Percentiles rank a stretch among this genome's conserved stretches.
phyloP scores from a whole-genome alignment of 306 rosid genomes.

The Myrica gale region DNA sequence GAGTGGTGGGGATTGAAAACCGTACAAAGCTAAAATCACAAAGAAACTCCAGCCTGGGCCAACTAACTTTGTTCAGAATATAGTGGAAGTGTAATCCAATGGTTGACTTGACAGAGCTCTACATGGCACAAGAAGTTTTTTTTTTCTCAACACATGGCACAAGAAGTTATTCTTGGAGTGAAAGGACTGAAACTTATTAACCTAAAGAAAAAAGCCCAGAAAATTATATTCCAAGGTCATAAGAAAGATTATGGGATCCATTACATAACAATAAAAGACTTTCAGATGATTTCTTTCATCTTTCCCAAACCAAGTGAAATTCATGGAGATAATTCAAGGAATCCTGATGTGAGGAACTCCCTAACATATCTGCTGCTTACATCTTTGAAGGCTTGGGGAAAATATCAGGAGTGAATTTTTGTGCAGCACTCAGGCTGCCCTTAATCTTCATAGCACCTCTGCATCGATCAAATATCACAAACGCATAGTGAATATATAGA shows the following conservation, averaged over 20 bases:
- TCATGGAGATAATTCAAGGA: constrained; percentile 11
- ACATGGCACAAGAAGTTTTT: not conserved
- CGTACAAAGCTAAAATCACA: no score
- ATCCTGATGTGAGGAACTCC: constrained; percentile 15
- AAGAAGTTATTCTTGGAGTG: not conserved
- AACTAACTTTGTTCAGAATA: no score
- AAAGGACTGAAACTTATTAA: not conserved
- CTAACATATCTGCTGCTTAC: constrained; percentile 40
- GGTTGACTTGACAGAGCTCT: not conserved
- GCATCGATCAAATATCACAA: constrained; percentile 25
- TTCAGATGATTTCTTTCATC: constrained; percentile 11
- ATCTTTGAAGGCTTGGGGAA: constrained; percentile 94
- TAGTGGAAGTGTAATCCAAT: not conserved
- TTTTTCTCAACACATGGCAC: no score
- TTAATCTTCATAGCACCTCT: constrained; percentile 86
- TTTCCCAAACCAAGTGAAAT: constrained; percentile 1
- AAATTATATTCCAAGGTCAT: not conserved
- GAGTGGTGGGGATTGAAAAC: no score
- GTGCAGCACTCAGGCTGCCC: constrained; percentile 88
- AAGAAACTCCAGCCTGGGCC: no score
- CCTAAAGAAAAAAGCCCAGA: not conserved
- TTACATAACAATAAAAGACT: not conserved
- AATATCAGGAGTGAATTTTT: constrained; percentile 84
- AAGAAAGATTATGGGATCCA: not conserved
- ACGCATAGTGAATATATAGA: constrained; percentile 6